These are phyloP conservation scores for Starmerella stellata DNA, from an alignment of 805 yeast species.

Conservation along the genomic window DNA sequence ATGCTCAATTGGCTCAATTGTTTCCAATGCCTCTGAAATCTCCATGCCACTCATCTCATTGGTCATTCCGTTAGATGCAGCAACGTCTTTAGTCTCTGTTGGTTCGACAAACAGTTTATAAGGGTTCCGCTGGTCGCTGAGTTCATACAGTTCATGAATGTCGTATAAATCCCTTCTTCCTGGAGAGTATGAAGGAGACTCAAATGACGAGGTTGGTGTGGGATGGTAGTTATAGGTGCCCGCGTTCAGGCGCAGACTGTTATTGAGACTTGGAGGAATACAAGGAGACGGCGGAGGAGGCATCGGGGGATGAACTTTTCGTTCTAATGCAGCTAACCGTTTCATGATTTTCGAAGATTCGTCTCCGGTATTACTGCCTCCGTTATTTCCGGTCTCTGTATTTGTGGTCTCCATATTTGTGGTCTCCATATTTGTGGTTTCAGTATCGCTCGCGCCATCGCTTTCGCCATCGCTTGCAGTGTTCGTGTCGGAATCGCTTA, in stretches of 20 bases:
- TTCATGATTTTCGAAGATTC: background rate
- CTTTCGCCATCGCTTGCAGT: no score
- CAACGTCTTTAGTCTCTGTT: background rate
- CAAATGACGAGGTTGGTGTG: background rate
- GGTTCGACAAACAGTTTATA: background rate
- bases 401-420: no score
- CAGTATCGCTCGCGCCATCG: no score
- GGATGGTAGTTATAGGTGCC: background rate
- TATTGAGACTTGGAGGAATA: background rate
- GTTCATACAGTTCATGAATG: background rate
- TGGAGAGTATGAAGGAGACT: background rate
- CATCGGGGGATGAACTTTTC: constrained; percentile 9
- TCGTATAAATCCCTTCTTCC: background rate
- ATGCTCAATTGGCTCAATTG: no score
- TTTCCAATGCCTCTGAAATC: no score
- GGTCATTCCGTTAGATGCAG: no score
- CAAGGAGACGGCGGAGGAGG: constrained; percentile 13
- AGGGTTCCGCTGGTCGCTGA: background rate
- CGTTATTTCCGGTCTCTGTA: no score
- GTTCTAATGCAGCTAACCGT: constrained; percentile 1
- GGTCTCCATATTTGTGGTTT: no score
- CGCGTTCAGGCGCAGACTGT: background rate
- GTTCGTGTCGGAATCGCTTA: background rate
- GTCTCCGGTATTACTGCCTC: background rate
- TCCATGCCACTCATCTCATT: no score